phyloP scores from a whole-genome alignment of 768 basidiomycete species.

The Termitomyces bulborhizus region DNA sequence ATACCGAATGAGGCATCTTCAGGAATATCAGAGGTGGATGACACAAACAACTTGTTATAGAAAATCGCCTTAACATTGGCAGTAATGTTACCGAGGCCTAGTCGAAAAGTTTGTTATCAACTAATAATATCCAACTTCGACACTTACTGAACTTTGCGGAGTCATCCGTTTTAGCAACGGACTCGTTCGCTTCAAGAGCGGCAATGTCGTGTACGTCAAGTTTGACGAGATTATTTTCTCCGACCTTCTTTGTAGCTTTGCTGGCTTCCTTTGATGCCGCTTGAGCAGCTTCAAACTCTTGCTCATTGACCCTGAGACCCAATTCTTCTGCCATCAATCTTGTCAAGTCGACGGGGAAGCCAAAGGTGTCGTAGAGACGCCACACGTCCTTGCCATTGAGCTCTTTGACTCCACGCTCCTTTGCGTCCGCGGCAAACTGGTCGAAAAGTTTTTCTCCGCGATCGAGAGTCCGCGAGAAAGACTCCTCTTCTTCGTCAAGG shows the following conservation, averaged over 20 bases:
- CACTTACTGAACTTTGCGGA: slow-evolving; percentile 81
- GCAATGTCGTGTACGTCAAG: slow-evolving; percentile 96
- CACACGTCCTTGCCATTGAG: slow-evolving; percentile 92
- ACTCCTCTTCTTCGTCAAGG: slow-evolving; percentile 95
- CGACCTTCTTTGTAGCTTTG: slow-evolving; percentile 76
- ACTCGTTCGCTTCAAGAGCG: slow-evolving; percentile 67
- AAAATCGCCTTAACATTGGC: slow-evolving; percentile 82
- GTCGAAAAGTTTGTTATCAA: background rate
- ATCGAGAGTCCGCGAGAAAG: slow-evolving; percentile 95
- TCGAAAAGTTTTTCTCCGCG: slow-evolving; percentile 96
- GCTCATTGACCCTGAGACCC: slow-evolving; percentile 76
- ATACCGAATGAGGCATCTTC: slow-evolving; percentile 72
- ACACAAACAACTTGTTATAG: slow-evolving; percentile 67
- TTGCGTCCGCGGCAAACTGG: slow-evolving; percentile 69
- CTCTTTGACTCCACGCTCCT: slow-evolving; percentile 51
- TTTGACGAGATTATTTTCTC: slow-evolving; percentile 63
- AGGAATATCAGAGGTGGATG: slow-evolving; percentile 61
- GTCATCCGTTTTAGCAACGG: slow-evolving; percentile 90
- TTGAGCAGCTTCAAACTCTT: slow-evolving; percentile 87
- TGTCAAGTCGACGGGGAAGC: slow-evolving; percentile 96
- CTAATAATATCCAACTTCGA: background rate
- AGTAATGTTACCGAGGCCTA: slow-evolving; percentile 73
- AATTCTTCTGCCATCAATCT: slow-evolving; percentile 96
- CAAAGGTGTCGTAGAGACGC: slow-evolving; percentile 96
- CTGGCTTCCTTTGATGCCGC: slow-evolving; percentile 86